Evolutionary conservation across 108 stramenopile genomes (phyloP).

Genomic region (Skeletonema tropicum): DNA sequence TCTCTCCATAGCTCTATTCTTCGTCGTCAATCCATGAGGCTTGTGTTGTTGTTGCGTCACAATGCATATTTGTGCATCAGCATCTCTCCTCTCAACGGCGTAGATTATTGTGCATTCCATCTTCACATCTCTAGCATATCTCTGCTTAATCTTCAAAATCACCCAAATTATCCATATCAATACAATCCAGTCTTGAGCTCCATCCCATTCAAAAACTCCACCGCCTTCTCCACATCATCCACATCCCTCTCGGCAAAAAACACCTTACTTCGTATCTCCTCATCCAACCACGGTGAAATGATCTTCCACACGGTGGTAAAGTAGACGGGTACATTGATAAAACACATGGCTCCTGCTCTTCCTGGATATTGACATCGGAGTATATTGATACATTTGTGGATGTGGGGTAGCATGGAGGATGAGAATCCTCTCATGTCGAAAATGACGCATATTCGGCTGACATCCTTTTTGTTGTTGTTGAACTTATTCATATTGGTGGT

Average conservation of each 20-base stretch:
- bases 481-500: too few species aligned
- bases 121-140: too few species aligned
- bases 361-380: constrained; percentile 8
- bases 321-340: neutral
- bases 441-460: constrained; percentile 2
- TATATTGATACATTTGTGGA: constrained; percentile 8
- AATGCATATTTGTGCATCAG: too few species aligned
- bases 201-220: constrained; percentile 6
- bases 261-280: constrained; percentile 10
- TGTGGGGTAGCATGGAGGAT: neutral
- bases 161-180: too few species aligned
- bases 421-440: constrained; percentile 12
- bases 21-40: too few species aligned
- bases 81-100: too few species aligned
- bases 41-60: too few species aligned
- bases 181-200: constrained; percentile 2
- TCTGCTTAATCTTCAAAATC: too few species aligned
- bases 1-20: too few species aligned
- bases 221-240: constrained; percentile 3
- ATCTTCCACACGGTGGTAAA: constrained; percentile 5
- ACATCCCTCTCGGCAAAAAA: neutral
- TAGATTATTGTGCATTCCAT: too few species aligned
- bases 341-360: constrained; percentile 9
- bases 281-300: constrained; percentile 11
- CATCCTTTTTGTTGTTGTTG: too few species aligned